phyloP scores from a whole-genome alignment of 306 rosid species.

The Sicyos baderoa region DNA sequence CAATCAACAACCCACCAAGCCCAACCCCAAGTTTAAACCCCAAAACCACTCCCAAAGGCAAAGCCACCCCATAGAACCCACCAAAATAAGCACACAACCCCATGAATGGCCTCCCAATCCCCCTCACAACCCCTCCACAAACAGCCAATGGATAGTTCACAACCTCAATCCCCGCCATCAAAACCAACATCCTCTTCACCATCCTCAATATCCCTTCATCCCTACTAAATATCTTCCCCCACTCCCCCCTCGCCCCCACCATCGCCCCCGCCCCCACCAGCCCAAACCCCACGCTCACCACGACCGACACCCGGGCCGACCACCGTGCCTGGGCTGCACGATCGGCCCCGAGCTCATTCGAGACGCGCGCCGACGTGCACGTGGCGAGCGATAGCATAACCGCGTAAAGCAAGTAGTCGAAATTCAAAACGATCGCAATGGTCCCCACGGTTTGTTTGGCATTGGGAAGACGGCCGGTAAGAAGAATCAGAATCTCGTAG shows the following conservation, averaged over 20 bases:
- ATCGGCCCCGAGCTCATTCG: conserved; percentile 68
- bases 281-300: conserved; percentile 33
- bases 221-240: conserved; percentile 67
- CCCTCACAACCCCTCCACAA: conserved; percentile 76
- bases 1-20: conserved; percentile 53
- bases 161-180: conserved; percentile 68
- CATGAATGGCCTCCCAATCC: conserved; percentile 67
- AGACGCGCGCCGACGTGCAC: conserved; percentile 56
- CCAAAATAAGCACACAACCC: conserved; percentile 63
- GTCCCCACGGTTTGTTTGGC: conserved; percentile 54
- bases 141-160: conserved; percentile 69
- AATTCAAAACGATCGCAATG: conserved; percentile 53
- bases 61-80: conserved; percentile 69
- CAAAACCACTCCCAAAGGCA: conserved; percentile 56
- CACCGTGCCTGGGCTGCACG: conserved; percentile 33
- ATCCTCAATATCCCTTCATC: conserved; percentile 42
- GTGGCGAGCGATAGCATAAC: conserved; percentile 67
- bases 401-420: conserved; percentile 59
- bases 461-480: conserved; percentile 57
- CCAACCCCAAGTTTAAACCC: conserved; percentile 60
- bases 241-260: conserved; percentile 61
- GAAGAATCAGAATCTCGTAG: conserved; percentile 69
- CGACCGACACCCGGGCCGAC: conserved; percentile 49
- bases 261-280: conserved; percentile 48
- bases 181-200: conserved; percentile 60